Evolutionary conservation across 1,284 basidiomycete species (phyloP).

Genomic region (Inonotus hispidus): DNA sequence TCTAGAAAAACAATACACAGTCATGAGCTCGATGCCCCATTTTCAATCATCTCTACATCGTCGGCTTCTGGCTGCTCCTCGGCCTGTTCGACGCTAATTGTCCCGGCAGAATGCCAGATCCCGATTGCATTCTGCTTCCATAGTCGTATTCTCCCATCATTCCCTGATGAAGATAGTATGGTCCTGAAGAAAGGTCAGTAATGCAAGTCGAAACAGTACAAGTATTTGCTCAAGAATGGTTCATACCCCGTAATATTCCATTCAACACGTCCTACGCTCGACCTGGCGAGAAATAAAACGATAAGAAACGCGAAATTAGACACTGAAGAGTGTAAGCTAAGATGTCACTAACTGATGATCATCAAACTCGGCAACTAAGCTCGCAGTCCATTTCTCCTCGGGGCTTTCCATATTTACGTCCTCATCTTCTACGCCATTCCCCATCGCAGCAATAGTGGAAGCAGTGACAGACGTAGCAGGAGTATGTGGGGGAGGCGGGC

Average conservation of each 20-base stretch:
- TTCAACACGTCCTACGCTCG: constrained; percentile 66
- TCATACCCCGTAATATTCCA: constrained; percentile 86
- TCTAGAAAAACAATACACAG: neutral
- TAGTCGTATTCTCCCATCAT: constrained; percentile 82
- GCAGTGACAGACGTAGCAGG: neutral
- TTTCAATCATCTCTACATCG: constrained; percentile 36
- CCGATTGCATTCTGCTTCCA: constrained; percentile 81
- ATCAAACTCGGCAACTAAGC: constrained; percentile 79
- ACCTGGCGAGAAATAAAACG: neutral
- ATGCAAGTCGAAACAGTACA: neutral
- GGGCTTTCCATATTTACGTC: constrained; percentile 37
- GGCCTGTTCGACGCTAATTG: constrained; percentile 69
- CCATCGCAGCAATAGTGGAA: constrained; percentile 31
- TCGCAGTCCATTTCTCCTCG: constrained; percentile 64
- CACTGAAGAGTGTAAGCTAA: constrained; percentile 1
- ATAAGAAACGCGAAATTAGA: constrained; percentile 16
- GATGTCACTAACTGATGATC: constrained; percentile 61
- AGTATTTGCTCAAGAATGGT: neutral
- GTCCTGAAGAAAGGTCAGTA: constrained; percentile 50
- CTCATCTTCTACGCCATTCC: constrained; percentile 27
- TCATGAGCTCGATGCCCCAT: neutral
- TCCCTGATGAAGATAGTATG: constrained; percentile 81
- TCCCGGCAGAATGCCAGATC: constrained; percentile 74
- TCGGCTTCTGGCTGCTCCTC: constrained; percentile 38
- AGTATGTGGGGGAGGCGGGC: constrained; percentile 39